These are phyloP conservation scores for Akanthomyces dipterigenus DNA, from an alignment of 2,329 filamentous ascomycete genomes.

Conservation along the genomic window DNA sequence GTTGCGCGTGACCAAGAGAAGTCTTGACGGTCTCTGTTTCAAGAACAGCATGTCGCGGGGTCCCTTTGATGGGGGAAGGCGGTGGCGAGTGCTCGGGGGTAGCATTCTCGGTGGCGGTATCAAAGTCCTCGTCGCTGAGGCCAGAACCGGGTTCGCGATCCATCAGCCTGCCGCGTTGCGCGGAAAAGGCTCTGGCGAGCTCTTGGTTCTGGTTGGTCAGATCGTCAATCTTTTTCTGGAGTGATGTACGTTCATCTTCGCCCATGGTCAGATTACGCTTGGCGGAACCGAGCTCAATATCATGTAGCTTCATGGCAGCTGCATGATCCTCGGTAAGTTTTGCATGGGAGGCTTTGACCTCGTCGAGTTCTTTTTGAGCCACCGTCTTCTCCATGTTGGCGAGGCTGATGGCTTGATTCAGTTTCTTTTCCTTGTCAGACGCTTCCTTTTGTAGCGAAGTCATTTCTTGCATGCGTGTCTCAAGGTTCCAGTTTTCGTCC, in stretches of 20 bases:
- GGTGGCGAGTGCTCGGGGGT: constrained; percentile 90
- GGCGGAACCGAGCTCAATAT: constrained; percentile 78
- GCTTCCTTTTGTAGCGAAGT: constrained; percentile 67
- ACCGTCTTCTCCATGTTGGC: constrained; percentile 68
- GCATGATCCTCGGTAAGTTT: constrained; percentile 78
- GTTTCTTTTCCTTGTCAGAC: constrained; percentile 73
- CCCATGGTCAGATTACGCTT: constrained; percentile 72
- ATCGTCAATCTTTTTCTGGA: constrained; percentile 84
- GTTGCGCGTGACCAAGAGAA: constrained; percentile 86
- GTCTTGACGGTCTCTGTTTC: constrained; percentile 94
- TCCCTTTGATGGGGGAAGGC: constrained; percentile 82
- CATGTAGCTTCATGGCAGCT: constrained; percentile 70
- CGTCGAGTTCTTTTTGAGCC: constrained; percentile 81
- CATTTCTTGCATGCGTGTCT: constrained; percentile 84
- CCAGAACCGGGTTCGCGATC: constrained; percentile 57
- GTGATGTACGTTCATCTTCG: constrained; percentile 68
- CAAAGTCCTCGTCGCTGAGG: constrained; percentile 55
- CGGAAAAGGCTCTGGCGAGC: constrained; percentile 74
- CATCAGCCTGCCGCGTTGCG: constrained; percentile 59
- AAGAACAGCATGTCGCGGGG: constrained; percentile 83
- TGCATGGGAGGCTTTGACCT: constrained; percentile 72
- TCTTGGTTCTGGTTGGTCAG: constrained; percentile 85
- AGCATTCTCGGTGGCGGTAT: constrained; percentile 58
- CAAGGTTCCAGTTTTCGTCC: constrained; percentile 96
- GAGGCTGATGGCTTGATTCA: constrained; percentile 64